phyloP scores from a whole-genome alignment of 352 stramenopile species.

The Thraustochytrium sp. region DNA sequence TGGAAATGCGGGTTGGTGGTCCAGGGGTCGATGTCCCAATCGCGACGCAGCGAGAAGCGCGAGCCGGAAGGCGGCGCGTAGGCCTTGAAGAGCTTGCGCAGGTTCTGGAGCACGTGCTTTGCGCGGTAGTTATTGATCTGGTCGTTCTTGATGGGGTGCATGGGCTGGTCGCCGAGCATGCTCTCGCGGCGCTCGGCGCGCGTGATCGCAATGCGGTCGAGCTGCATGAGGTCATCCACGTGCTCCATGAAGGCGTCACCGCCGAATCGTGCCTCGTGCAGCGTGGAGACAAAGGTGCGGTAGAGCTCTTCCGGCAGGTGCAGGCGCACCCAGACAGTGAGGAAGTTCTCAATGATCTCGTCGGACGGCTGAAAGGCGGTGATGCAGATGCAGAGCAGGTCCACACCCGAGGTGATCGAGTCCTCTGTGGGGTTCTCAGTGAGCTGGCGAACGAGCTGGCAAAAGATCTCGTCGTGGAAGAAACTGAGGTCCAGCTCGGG shows the following conservation, averaged over 20 bases:
- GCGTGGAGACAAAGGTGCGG: not conserved
- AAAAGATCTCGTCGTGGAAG: slow-evolving; percentile 57
- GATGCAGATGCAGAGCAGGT: slow-evolving; percentile 56
- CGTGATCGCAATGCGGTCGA: not conserved
- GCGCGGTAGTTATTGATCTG: not conserved
- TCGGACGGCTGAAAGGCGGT: slow-evolving; percentile 57
- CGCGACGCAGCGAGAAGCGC: not conserved
- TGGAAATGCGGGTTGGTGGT: not conserved
- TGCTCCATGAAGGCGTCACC: not conserved
- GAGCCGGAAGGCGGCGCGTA: not conserved
- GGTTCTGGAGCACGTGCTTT: not conserved
- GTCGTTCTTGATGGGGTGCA: not conserved
- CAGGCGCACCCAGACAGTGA: slow-evolving; percentile 45
- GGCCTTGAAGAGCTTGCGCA: slow-evolving; percentile 9
- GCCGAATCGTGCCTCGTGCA: slow-evolving; percentile 10
- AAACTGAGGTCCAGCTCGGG: not conserved
- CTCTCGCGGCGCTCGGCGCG: not conserved
- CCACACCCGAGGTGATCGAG: slow-evolving; percentile 55
- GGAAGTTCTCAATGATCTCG: slow-evolving; percentile 56
- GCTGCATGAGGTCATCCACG: not conserved
- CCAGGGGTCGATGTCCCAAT: not conserved
- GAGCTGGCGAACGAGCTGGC: slow-evolving; percentile 63
- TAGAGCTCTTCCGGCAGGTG: slow-evolving; percentile 16
- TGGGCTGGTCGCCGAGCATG: not conserved
- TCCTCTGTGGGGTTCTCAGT: slow-evolving; percentile 54